Base-by-base conservation (phyloP, 257 asterid genomes). In the Solanum pimpinellifolium region DNA sequence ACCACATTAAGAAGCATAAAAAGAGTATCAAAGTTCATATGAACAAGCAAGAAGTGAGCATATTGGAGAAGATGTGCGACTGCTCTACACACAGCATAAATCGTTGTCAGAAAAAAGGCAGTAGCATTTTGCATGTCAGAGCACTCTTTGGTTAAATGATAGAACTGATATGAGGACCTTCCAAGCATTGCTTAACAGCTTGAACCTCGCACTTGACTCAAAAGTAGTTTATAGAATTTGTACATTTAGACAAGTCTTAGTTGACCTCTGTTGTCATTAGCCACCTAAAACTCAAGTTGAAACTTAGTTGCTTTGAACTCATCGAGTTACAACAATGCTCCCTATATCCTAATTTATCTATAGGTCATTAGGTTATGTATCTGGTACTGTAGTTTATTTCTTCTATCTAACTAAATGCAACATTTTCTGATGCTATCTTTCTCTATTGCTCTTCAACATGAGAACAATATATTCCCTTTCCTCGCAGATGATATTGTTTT, bases 1-100 rank as follows among this genome's bases (percentile, higher is more conserved):
- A 89, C 68, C 85, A 77, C 76, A 39, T 11, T 44, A 47, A 86
- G 85, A 87, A 86, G 88, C 83, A 90, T 46, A 73, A 62, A 68
- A 56, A 52, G 65, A 56, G 72, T 62, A 82, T 16, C 62, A 4
- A 74, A 69, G 33, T 49, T 29, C 5, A 75, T 81, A 81, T 49
- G 69, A 81, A 49, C 29, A 80, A 20, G 69, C 85, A 81, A 81
- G 69, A 47, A 31, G 20, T 49, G 39, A 42, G 12, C 11, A 49
- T 49, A 49, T 29, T 80, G 68, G 46, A 81, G 20, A 81, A 49
- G 85, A 20, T 31, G 29, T 31, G 69, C 69, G 49, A 81, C 20
- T 49, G 69, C 46, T 18, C 69, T 49, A 11, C 27, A 20, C 46
- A 49, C 85, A 11, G 7, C 31, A 81, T 52, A 27, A 16, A 49